Base-by-base conservation (phyloP, 1,284 basidiomycete species). In the Pseudozyma tsukubaensis region DNA sequence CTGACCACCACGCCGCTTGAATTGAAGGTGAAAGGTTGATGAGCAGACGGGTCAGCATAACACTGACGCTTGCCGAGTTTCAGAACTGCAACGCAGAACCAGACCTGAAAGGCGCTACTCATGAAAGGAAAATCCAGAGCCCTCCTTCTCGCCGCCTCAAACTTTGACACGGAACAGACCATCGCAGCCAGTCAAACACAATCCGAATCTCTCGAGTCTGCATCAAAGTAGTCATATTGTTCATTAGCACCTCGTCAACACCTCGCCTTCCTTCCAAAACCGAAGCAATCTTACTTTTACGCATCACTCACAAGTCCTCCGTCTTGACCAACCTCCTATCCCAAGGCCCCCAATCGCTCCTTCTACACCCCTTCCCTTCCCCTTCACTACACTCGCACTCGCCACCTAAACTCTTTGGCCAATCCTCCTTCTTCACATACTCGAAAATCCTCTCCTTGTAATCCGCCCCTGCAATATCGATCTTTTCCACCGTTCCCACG, bases 401-500 rank as follows among this genome's bases (percentile, higher is more conserved):
- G 5, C 82, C 82, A 19, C 82, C 82, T 35, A 83, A 43, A 13
- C 55, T 44, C 44, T 72, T 71, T 1, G 82, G 82, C 75, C 82
- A 78, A 40, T 73, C 63, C 21, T 77, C 50, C 52, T 63, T 59
- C n/a, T 54, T 50, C 8, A 83, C 76, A 54, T 54, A 82, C 49
- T 78, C 64, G n/a, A 56, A 64, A 36, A 84, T 66, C 3, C 49
- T 56, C 5, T 64, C 50, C 1, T 61, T 44, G 42, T 77, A 84
- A 59, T 81, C 78, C 3, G 67, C 24, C 0, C 82, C 82, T 7
- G 69, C 58, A 42, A 84, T 84, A 59, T 82, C 76, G 48, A 84
- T 78, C 62, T 84, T 84, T 5, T 80, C 79, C 32, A 75, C 80
- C 8, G 82, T 84, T 8, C 61, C 76, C 2, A 50, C 37, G 3